These are phyloP conservation scores for Aurinia saxatilis DNA, from an alignment of 345 rosid genomes.

Conservation along the genomic window DNA sequence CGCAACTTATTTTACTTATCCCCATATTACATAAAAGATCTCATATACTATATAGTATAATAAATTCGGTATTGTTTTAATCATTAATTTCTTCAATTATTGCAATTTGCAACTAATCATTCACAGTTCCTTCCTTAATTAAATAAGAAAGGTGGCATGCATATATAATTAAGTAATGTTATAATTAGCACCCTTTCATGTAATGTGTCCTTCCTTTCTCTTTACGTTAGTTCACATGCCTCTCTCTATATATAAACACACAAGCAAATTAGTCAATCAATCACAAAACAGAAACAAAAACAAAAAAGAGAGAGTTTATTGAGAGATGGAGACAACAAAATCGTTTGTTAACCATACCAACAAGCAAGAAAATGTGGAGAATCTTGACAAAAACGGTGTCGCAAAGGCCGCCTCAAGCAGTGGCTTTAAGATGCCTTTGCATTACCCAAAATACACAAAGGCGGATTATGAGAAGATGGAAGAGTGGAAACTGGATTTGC, in stretches of 20 bases:
- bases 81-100: constrained; percentile 13
- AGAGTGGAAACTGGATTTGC: constrained; percentile 57
- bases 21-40: background rate
- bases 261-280: background rate
- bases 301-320: background rate
- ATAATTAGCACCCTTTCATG: background rate
- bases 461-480: constrained; percentile 65
- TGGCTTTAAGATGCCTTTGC: constrained; percentile 61
- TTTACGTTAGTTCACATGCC: background rate
- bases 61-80: background rate
- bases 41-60: background rate
- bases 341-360: constrained; percentile 43
- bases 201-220: constrained; percentile 6
- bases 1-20: background rate
- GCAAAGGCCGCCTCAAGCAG: background rate
- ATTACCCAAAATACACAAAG: constrained; percentile 58
- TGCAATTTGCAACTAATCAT: background rate
- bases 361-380: constrained; percentile 15
- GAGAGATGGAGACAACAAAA: constrained; percentile 28
- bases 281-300: background rate
- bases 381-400: constrained; percentile 10
- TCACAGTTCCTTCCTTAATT: background rate
- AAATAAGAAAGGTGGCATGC: background rate
- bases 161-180: background rate
- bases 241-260: background rate